Percentiles rank a stretch among this genome's conserved stretches.
Evolutionary conservation across 2,329 filamentous ascomycete genomes (phyloP).

Genomic region (Colletotrichum melonis): DNA sequence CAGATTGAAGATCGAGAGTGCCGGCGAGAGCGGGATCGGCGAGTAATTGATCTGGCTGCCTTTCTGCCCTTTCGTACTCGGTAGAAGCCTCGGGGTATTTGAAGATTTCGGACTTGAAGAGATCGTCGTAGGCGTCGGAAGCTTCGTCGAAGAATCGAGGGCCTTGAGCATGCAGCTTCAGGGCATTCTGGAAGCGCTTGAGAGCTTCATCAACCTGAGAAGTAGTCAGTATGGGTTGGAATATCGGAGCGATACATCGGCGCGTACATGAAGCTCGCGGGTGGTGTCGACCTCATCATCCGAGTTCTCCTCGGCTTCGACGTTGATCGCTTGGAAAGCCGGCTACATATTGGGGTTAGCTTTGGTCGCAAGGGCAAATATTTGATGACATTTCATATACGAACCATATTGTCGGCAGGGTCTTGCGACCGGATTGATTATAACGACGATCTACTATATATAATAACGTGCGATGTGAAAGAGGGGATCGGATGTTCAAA

Average conservation of each 20-base stretch:
- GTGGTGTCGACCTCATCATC: constrained; percentile 96
- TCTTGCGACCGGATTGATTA: neutral
- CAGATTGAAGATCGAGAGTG: constrained; percentile 66
- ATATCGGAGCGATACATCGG: too few species aligned
- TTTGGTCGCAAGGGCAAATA: neutral
- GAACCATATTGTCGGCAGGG: constrained; percentile 19
- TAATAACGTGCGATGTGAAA: neutral
- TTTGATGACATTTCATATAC: neutral
- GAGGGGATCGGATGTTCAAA: neutral
- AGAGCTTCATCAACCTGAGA: constrained; percentile 89
- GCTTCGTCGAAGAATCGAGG: constrained; percentile 81
- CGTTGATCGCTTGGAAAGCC: constrained; percentile 88
- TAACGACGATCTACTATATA: neutral
- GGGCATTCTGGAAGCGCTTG: constrained; percentile 90
- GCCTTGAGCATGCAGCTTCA: constrained; percentile 92
- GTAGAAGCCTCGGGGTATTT: constrained; percentile 88
- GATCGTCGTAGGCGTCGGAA: constrained; percentile 80
- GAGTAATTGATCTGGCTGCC: constrained; percentile 61
- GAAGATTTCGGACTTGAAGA: constrained; percentile 95
- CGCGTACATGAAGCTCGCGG: constrained; percentile 84
- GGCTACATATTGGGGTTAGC: constrained; percentile 52
- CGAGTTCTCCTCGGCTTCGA: constrained; percentile 90
- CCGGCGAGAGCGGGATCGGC: constrained; percentile 60
- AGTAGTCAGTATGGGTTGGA: neutral
- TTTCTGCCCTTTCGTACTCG: constrained; percentile 81